phyloP scores from a whole-genome alignment of 2,329 filamentous ascomycete species.

The Dryadomyces quercus-mongolicae region DNA sequence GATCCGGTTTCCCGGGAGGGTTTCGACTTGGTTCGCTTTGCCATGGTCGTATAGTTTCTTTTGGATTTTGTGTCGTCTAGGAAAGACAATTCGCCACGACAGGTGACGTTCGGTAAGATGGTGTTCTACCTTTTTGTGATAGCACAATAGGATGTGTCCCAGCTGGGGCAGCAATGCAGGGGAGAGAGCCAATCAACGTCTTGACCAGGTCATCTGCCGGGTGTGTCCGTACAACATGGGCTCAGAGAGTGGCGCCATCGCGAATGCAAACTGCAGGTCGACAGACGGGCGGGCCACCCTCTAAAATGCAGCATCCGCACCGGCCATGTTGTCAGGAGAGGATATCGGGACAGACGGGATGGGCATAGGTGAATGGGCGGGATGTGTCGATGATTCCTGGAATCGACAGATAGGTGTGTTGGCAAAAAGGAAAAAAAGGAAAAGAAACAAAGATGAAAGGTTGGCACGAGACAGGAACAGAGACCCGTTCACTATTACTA shows the following conservation, averaged over 20 bases:
- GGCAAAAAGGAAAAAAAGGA: not conserved
- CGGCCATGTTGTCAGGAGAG: constrained; percentile 22
- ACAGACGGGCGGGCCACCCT: constrained; percentile 35
- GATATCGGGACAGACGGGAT: constrained; percentile 1
- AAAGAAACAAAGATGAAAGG: not conserved
- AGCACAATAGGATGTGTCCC: not conserved
- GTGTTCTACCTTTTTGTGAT: not conserved
- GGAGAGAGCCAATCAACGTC: constrained; percentile 10
- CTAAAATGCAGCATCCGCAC: constrained; percentile 36
- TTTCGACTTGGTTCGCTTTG: constrained; percentile 14
- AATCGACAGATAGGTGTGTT: not conserved
- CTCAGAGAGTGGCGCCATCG: constrained; percentile 46
- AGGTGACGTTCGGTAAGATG: not conserved
- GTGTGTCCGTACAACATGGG: constrained; percentile 14
- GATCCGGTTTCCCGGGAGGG: constrained; percentile 19
- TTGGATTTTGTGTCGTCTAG: not conserved
- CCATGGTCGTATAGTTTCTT: not conserved
- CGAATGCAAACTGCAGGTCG: constrained; percentile 23
- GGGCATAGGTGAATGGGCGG: constrained; percentile 14
- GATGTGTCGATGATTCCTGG: not conserved
- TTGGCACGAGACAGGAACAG: not conserved
- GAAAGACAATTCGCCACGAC: not conserved
- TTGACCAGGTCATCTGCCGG: constrained; percentile 4
- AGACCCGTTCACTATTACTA: not conserved
- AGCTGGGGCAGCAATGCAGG: not conserved